phyloP scores from a whole-genome alignment of 2,329 filamentous ascomycete species.

The Aspergillus sp. region DNA sequence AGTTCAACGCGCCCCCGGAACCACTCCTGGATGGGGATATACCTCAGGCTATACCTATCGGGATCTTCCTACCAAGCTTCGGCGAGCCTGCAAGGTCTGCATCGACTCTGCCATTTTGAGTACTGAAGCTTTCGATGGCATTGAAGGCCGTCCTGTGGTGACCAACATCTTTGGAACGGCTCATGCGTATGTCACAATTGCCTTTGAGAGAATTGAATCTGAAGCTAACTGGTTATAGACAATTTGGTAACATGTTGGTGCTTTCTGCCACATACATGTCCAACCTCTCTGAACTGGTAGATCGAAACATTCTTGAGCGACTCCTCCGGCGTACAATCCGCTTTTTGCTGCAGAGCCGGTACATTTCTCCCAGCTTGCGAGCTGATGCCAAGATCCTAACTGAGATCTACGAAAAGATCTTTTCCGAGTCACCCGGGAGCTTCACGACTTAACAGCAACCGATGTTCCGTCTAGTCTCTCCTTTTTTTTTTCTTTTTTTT shows the following conservation, averaged over 20 bases:
- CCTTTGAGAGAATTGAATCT: too few species aligned
- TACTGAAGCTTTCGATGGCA: constrained; percentile 70
- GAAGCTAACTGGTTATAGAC: constrained; percentile 45
- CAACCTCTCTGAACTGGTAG: constrained; percentile 53
- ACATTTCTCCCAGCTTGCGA: constrained; percentile 66
- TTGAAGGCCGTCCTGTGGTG: constrained; percentile 63
- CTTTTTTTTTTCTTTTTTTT: background rate
- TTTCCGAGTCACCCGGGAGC: constrained; percentile 26
- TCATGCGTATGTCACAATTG: constrained; percentile 68
- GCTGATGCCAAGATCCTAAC: constrained; percentile 69
- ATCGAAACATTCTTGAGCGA: constrained; percentile 47
- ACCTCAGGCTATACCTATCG: constrained; percentile 8
- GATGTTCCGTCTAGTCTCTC: constrained; percentile 2
- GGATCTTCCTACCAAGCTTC: constrained; percentile 38
- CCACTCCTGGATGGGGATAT: constrained; percentile 1
- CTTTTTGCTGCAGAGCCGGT: constrained; percentile 64
- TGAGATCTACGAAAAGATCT: constrained; percentile 41
- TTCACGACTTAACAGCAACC: constrained; percentile 3
- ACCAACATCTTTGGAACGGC: constrained; percentile 96
- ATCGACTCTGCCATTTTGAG: constrained; percentile 73
- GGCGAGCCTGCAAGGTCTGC: constrained; percentile 54
- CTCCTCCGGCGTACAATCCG: constrained; percentile 68
- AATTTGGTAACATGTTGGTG: constrained; percentile 96
- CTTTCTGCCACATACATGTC: constrained; percentile 74
- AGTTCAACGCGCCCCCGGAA: constrained; percentile 6